Conservation (phyloP, 2,329 filamentous ascomycete genomes). For the Cercospora sp. region DNA sequence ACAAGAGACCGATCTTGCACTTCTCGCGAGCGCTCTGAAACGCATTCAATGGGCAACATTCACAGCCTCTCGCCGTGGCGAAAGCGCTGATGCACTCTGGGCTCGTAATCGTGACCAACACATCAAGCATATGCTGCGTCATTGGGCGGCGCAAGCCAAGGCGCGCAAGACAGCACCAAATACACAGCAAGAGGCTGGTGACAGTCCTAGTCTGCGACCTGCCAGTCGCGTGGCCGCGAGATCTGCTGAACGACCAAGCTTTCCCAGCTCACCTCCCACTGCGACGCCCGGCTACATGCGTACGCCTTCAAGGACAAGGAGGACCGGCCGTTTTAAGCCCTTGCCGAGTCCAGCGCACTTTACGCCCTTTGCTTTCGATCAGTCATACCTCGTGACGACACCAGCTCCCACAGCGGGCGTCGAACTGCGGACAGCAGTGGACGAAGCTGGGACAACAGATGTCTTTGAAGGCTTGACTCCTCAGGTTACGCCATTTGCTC, state of each 20-base stretch:
- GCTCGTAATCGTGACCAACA: constrained; percentile 57
- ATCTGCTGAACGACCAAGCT: constrained; percentile 24
- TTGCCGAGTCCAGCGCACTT: constrained; percentile 35
- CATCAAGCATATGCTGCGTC: constrained; percentile 55
- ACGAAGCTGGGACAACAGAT: constrained; percentile 14
- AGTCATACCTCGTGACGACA: constrained; percentile 30
- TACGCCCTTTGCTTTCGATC: constrained; percentile 37
- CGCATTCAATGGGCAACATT: constrained; percentile 61
- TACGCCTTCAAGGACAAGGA: constrained; percentile 44
- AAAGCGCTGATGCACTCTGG: constrained; percentile 55
- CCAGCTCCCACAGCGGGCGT: constrained; percentile 29
- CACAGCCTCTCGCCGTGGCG: constrained; percentile 52
- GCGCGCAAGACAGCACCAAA: constrained; percentile 28
- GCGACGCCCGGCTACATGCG: constrained; percentile 45
- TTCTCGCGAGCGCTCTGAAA: constrained; percentile 52
- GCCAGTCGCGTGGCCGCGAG: constrained; percentile 33
- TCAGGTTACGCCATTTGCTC: constrained; percentile 43
- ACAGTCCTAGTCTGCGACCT: constrained; percentile 35
- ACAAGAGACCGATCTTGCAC: constrained; percentile 49
- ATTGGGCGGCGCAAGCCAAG: constrained; percentile 53
- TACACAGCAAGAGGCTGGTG: constrained; percentile 1
- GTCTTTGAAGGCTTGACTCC: constrained; percentile 33
- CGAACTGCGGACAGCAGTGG: constrained; percentile 8
- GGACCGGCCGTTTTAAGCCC: constrained; percentile 31
- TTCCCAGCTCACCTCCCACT: constrained; percentile 26